Conservation (phyloP, 148 eudicot species). For the Rhododendron ovatum region DNA sequence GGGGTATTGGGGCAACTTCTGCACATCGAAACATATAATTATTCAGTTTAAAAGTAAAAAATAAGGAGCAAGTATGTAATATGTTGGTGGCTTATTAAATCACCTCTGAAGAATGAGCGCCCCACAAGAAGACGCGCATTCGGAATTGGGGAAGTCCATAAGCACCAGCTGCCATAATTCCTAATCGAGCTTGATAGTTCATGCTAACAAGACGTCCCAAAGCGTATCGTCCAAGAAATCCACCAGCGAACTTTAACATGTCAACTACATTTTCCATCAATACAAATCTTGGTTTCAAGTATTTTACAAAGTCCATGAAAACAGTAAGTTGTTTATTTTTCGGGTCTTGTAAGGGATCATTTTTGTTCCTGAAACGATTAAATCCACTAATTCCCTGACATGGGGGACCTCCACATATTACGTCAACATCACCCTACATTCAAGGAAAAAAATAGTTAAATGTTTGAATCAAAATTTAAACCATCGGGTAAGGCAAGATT, state of each 20-base stretch:
- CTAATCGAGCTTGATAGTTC: slow-evolving; percentile 70
- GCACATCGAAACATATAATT: slow-evolving; percentile 12
- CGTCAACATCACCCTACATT: slow-evolving; percentile 68
- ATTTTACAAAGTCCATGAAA: slow-evolving; percentile 65
- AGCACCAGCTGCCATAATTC: slow-evolving; percentile 82
- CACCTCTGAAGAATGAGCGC: slow-evolving; percentile 61
- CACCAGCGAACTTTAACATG: slow-evolving; percentile 48
- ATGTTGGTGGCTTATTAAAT: not conserved
- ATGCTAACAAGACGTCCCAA: slow-evolving; percentile 56
- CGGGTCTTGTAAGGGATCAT: slow-evolving; percentile 45
- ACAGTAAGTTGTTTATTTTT: slow-evolving; percentile 57
- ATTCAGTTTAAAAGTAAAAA: not conserved
- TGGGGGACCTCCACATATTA: slow-evolving; percentile 85
- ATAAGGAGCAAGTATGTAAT: not conserved
- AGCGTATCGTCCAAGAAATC: slow-evolving; percentile 68
- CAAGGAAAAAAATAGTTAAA: not conserved
- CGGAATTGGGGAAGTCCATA: slow-evolving; percentile 84
- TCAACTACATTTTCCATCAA: slow-evolving; percentile 89
- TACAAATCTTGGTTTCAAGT: slow-evolving; percentile 50
- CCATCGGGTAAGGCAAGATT: not conserved
- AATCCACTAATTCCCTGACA: slow-evolving; percentile 90
- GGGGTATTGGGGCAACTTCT: slow-evolving; percentile 76
- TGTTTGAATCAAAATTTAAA: not conserved
- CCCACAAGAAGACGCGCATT: slow-evolving; percentile 79
- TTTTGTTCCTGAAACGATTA: slow-evolving; percentile 54